Percentiles rank a stretch among this genome's conserved stretches.
phyloP scores from a whole-genome alignment of 1,284 basidiomycete species.

The Austroboletus novae-zelandiae region DNA sequence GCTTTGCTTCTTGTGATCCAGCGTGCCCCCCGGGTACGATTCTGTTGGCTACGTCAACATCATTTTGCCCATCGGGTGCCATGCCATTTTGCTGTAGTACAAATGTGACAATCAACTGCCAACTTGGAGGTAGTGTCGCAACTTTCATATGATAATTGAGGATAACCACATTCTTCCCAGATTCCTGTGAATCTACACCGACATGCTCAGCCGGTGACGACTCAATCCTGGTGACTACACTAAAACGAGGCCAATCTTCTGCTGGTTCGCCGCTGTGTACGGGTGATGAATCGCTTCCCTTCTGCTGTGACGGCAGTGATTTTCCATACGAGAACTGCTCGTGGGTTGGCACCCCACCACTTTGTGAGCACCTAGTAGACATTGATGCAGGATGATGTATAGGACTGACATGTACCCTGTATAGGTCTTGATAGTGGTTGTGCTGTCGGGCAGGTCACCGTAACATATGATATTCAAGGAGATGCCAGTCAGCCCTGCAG shows the following conservation, averaged over 20 bases:
- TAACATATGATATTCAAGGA: background rate
- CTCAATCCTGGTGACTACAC: background rate
- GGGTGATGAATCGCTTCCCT: background rate
- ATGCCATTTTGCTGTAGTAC: conserved; percentile 1
- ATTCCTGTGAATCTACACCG: background rate
- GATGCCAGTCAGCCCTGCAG: background rate
- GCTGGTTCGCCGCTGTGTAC: background rate
- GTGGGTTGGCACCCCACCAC: background rate
- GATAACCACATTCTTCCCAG: background rate
- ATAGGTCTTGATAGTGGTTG: background rate
- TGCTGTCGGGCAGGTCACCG: background rate
- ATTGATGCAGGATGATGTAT: background rate
- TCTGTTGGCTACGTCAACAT: background rate
- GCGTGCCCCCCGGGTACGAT: background rate
- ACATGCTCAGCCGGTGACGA: background rate
- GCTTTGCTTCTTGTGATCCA: background rate
- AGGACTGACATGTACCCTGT: background rate
- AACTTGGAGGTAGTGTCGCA: background rate
- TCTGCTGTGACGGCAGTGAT: background rate
- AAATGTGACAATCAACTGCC: background rate
- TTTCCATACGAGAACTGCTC: conserved; percentile 1
- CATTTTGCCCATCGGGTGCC: background rate
- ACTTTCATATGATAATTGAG: background rate
- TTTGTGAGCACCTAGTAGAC: background rate
- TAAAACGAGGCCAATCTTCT: background rate